These are phyloP conservation scores for Penicillium cataractarum DNA, from an alignment of 495 filamentous ascomycete genomes.

Conservation along the genomic window DNA sequence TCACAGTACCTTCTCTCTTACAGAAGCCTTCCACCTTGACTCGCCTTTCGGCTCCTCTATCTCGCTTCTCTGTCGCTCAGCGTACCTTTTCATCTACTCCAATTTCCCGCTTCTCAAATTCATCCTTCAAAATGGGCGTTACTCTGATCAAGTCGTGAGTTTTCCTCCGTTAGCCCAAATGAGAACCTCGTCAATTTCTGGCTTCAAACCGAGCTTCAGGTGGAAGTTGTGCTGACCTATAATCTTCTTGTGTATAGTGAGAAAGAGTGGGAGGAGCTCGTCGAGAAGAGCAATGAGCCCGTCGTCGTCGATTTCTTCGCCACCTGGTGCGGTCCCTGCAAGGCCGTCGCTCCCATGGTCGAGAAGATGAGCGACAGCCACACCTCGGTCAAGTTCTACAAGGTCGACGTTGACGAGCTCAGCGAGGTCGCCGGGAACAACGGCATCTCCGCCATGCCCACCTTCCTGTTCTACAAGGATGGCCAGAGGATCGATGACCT, in stretches of 20 bases:
- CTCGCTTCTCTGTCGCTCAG: constrained; percentile 1
- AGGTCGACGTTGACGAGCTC: constrained; percentile 90
- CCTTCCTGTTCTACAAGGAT: constrained; percentile 83
- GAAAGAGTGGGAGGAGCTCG: constrained; percentile 54
- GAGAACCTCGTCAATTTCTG: too few species aligned
- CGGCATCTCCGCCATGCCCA: constrained; percentile 92
- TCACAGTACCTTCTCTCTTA: constrained; percentile 18
- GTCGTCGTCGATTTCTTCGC: constrained; percentile 88
- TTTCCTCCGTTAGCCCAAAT: not conserved
- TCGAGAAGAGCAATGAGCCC: constrained; percentile 47
- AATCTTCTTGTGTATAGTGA: constrained; percentile 50
- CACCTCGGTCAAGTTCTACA: constrained; percentile 72
- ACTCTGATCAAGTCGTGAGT: constrained; percentile 39
- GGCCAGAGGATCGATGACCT: constrained; percentile 59
- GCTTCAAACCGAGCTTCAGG: too few species aligned
- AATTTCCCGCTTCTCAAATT: constrained; percentile 49
- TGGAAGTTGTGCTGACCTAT: not conserved
- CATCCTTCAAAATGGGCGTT: constrained; percentile 56
- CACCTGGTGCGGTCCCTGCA: constrained; percentile 95
- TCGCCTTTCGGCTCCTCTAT: constrained; percentile 11
- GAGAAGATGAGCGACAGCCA: constrained; percentile 62
- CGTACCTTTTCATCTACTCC: too few species aligned
- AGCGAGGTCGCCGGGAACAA: constrained; percentile 76
- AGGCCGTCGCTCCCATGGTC: constrained; percentile 77
- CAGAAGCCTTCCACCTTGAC: constrained; percentile 23